These are phyloP conservation scores for Saccharomycopsis sp. DNA, from an alignment of 805 yeast genomes.

Conservation along the genomic window DNA sequence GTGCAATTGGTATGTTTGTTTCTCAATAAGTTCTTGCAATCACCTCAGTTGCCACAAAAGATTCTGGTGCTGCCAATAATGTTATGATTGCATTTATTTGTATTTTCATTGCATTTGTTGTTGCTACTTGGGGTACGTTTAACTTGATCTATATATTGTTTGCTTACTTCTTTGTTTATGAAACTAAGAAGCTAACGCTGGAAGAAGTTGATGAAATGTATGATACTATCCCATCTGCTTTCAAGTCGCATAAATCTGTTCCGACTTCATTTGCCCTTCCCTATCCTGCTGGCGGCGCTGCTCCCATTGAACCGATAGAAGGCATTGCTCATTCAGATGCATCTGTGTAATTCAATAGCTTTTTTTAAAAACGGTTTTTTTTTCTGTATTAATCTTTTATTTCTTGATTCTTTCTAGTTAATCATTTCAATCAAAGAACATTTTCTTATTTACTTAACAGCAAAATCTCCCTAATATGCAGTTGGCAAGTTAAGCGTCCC, in stretches of 20 bases:
- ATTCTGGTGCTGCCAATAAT: constrained; percentile 33
- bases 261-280: too few relatives aligned
- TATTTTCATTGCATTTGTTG: constrained; percentile 66
- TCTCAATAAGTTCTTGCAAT: constrained; percentile 60
- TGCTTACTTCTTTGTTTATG: constrained; percentile 66
- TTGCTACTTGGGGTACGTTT: constrained; percentile 72
- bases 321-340: not conserved
- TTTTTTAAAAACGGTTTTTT: too few relatives aligned
- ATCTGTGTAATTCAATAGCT: too few relatives aligned
- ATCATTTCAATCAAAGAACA: too few relatives aligned
- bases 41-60: constrained; percentile 27
- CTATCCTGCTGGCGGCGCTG: not conserved
- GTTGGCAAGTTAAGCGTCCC: too few relatives aligned
- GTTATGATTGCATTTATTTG: constrained; percentile 47
- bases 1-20: constrained; percentile 55
- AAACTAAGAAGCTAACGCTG: constrained; percentile 73
- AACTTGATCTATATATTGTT: constrained; percentile 59
- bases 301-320: not conserved
- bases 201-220: constrained; percentile 34
- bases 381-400: too few relatives aligned
- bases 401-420: too few relatives aligned
- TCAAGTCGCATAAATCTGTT: too few relatives aligned
- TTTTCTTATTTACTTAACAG: too few relatives aligned
- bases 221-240: too few relatives aligned
- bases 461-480: too few relatives aligned